Evolutionary conservation across 192 early-diverging fungal species (phyloP).

Genomic region (Backusella luteola): DNA sequence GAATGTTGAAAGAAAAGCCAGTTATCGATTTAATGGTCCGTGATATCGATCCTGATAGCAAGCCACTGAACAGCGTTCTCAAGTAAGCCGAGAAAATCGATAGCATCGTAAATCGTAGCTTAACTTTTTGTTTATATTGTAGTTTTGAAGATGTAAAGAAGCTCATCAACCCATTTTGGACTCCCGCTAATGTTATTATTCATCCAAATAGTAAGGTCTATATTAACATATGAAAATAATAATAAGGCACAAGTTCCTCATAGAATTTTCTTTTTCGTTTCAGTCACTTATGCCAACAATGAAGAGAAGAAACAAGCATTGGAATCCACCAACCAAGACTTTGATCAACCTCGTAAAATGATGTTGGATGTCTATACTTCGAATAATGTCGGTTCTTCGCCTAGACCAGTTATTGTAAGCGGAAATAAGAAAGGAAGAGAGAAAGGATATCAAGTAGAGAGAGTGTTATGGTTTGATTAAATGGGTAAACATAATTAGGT

Average conservation of each 20-base stretch:
- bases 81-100: not conserved
- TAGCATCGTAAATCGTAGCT: not conserved
- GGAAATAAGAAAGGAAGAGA: not conserved
- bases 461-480: not conserved
- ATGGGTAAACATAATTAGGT: slow-evolving; percentile 30
- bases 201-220: slow-evolving; percentile 20
- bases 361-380: slow-evolving; percentile 24
- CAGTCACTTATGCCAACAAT: slow-evolving; percentile 29
- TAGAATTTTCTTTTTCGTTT: not conserved
- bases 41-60: not conserved
- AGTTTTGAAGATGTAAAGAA: not conserved
- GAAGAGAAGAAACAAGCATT: slow-evolving; percentile 19
- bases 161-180: slow-evolving; percentile 13
- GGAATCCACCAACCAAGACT: slow-evolving; percentile 17
- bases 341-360: slow-evolving; percentile 22
- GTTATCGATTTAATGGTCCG: not conserved
- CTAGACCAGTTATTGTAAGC: slow-evolving; percentile 22
- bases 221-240: not conserved
- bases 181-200: slow-evolving; percentile 10
- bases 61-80: slow-evolving; percentile 1
- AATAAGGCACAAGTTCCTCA: not conserved
- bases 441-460: not conserved
- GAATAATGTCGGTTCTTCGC: not conserved
- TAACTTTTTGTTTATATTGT: not conserved
- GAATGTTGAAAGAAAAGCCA: slow-evolving; percentile 8